Evolutionary conservation across 768 basidiomycete species (phyloP).

Genomic region (Leccinum rimulosum): DNA sequence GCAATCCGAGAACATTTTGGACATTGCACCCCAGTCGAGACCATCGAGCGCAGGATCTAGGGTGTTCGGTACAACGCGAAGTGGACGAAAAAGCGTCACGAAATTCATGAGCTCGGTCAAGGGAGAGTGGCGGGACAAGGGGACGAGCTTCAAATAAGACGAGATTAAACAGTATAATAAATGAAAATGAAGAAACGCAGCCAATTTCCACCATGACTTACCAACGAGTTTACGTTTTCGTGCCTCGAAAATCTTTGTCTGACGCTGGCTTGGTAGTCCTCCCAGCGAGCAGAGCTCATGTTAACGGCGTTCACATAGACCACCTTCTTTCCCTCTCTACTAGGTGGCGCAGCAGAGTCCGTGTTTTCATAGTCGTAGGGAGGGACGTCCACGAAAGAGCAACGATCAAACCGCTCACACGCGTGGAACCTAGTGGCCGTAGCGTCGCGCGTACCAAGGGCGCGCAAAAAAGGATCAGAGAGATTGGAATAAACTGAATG

Average conservation of each 20-base stretch:
- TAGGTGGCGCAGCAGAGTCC: conserved; percentile 27
- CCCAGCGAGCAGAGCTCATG: conserved; percentile 59
- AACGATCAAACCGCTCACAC: conserved; percentile 82
- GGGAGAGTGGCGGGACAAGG: conserved; percentile 79
- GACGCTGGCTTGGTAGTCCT: conserved; percentile 47
- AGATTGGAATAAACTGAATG: conserved; percentile 56
- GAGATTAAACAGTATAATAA: neutral
- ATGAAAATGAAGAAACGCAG: neutral
- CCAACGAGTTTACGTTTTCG: conserved; percentile 53
- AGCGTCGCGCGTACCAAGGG: conserved; percentile 59
- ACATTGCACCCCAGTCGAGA: conserved; percentile 74
- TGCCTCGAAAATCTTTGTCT: conserved; percentile 38
- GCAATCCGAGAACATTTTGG: conserved; percentile 62
- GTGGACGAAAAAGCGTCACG: conserved; percentile 77
- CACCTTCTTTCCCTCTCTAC: conserved; percentile 51
- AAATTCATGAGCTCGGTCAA: conserved; percentile 82
- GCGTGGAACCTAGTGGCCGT: conserved; percentile 77
- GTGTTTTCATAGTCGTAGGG: conserved; percentile 14
- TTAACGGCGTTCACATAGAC: conserved; percentile 85
- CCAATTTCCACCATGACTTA: conserved; percentile 32
- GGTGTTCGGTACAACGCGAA: conserved; percentile 77
- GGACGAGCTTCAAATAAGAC: conserved; percentile 53
- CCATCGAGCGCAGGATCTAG: conserved; percentile 48
- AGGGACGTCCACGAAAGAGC: conserved; percentile 52
- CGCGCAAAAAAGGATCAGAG: conserved; percentile 53